These are phyloP conservation scores for Choanephora cucurbitarum DNA, from an alignment of 371 early-diverging fungal species.

Conservation along the genomic window DNA sequence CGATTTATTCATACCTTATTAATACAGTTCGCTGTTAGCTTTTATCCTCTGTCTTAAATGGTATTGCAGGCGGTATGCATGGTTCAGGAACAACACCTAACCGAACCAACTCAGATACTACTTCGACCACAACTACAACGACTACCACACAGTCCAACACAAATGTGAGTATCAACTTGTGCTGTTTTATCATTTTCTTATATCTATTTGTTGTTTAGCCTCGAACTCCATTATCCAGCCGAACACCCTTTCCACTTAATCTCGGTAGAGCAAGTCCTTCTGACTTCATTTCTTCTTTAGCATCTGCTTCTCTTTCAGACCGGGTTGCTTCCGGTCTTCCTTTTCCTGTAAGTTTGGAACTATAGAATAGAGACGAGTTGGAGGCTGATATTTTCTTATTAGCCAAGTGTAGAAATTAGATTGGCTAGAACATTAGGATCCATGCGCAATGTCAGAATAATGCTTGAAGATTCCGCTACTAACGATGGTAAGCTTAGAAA, in stretches of 20 bases:
- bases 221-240: conserved; percentile 3
- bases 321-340: conserved; percentile 26
- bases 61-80: conserved; percentile 11
- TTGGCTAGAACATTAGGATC: conserved; percentile 45
- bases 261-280: conserved; percentile 16
- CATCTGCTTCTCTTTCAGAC: conserved; percentile 6
- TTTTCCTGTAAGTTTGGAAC: conserved; percentile 35
- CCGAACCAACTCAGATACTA: not conserved
- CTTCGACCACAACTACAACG: not conserved
- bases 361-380: too few relatives aligned
- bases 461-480: conserved; percentile 34
- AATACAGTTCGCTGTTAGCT: too few relatives aligned
- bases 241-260: conserved; percentile 19
- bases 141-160: not conserved
- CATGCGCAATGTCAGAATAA: conserved; percentile 46
- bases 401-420: conserved; percentile 50
- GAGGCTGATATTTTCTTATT: too few relatives aligned
- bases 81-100: not conserved
- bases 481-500: conserved; percentile 6
- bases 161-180: not conserved
- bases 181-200: not conserved
- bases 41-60: conserved; percentile 31
- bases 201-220: not conserved
- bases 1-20: too few relatives aligned
- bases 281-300: conserved; percentile 14